These are phyloP conservation scores for Phytopythium sindhum DNA, from an alignment of 352 stramenopile species.

Conservation along the genomic window DNA sequence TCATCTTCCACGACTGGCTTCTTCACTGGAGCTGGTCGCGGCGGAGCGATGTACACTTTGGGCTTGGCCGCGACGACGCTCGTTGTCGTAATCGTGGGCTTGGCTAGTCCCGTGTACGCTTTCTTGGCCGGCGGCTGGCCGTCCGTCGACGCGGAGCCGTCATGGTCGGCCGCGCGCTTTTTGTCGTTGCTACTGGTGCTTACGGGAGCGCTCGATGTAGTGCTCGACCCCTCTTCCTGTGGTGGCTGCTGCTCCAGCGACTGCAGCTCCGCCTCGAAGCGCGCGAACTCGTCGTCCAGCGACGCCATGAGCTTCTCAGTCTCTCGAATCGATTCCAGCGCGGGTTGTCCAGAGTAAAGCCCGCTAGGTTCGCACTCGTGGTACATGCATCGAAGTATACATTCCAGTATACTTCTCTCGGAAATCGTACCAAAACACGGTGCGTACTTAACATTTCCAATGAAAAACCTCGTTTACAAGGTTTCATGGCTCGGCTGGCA, in stretches of 20 bases:
- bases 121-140: conserved; percentile 27
- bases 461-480: too few species aligned
- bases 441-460: neutral
- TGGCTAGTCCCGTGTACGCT: conserved; percentile 13
- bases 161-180: conserved; percentile 33
- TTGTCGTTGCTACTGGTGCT: conserved; percentile 5
- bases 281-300: conserved; percentile 80
- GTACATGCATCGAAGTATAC: too few species aligned
- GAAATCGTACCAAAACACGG: neutral
- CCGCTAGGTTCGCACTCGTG: neutral
- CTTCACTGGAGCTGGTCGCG: conserved; percentile 42
- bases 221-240: neutral
- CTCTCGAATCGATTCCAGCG: neutral
- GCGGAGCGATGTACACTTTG: conserved; percentile 67
- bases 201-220: neutral
- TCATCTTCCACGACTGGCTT: neutral
- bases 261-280: conserved; percentile 80
- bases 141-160: neutral
- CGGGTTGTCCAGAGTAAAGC: too few species aligned
- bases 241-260: conserved; percentile 53
- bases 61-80: conserved; percentile 42
- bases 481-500: neutral
- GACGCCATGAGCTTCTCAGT: conserved; percentile 34
- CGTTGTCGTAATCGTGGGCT: conserved; percentile 11
- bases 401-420: too few species aligned